Evolutionary conservation across 1,284 basidiomycete species (phyloP).

Genomic region (Leccinum pallidistipes): DNA sequence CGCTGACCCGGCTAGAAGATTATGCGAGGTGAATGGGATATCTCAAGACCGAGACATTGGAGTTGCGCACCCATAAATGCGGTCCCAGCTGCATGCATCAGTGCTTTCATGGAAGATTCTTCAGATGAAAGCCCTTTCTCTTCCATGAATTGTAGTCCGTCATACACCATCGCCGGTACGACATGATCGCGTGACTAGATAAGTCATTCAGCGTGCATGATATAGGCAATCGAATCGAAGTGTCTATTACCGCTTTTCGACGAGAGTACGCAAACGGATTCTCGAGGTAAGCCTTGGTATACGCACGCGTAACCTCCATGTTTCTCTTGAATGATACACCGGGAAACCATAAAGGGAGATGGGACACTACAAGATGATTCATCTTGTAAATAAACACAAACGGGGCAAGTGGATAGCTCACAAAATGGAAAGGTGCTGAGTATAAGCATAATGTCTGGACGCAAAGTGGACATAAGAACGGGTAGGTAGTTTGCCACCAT

Average conservation of each 20-base stretch:
- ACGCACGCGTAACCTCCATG: not conserved
- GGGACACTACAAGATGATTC: not conserved
- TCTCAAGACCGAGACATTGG: not conserved
- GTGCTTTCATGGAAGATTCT: not conserved
- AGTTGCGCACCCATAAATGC: slow-evolving; percentile 14
- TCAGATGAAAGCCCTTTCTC: slow-evolving; percentile 1
- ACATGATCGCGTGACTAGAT: not conserved
- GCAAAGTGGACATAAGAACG: not conserved
- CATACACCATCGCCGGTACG: slow-evolving; percentile 16
- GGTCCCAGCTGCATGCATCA: slow-evolving; percentile 12
- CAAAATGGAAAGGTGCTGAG: slow-evolving; percentile 1
- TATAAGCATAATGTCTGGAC: slow-evolving; percentile 2
- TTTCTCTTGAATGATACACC: slow-evolving; percentile 22
- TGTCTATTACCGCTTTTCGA: slow-evolving; percentile 4
- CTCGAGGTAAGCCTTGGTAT: not conserved
- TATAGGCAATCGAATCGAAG: not conserved
- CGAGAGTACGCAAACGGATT: slow-evolving; percentile 9
- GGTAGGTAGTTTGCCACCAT: not conserved
- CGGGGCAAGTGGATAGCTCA: not conserved
- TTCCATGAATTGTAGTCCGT: slow-evolving; percentile 11
- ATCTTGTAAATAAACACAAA: not conserved
- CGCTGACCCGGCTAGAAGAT: not conserved
- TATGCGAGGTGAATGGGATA: not conserved
- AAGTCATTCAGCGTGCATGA: too few species aligned
- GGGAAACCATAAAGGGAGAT: slow-evolving; percentile 24